Evolutionary conservation across 306 rosid species (phyloP).

Genomic region (Echinosophora koreensis): DNA sequence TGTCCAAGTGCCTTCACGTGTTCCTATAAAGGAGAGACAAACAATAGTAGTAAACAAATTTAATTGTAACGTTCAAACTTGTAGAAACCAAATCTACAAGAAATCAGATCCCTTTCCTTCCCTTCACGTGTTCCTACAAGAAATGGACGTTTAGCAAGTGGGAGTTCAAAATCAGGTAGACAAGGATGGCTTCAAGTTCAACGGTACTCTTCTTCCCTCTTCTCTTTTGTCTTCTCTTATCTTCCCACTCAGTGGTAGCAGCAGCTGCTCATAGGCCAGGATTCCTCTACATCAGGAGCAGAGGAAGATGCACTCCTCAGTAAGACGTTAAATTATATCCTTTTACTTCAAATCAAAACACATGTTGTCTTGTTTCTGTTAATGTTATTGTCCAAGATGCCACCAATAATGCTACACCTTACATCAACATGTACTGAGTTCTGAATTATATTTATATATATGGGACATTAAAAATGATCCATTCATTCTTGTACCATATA

Average conservation of each 20-base stretch:
- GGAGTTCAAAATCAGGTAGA: background rate
- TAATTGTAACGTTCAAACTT: slow-evolving; percentile 39
- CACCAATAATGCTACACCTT: background rate
- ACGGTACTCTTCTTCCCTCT: background rate
- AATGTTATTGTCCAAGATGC: background rate
- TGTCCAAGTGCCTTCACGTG: slow-evolving; percentile 47
- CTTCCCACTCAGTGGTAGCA: background rate
- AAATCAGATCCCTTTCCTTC: slow-evolving; percentile 16
- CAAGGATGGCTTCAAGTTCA: slow-evolving; percentile 32
- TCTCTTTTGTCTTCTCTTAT: slow-evolving; percentile 31
- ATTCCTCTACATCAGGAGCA: slow-evolving; percentile 69
- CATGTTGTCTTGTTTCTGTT: background rate
- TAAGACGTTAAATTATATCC: slow-evolving; percentile 31
- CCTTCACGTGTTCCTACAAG: background rate
- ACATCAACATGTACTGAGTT: background rate
- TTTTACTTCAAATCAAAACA: background rate
- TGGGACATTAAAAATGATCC: background rate
- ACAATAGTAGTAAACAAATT: background rate
- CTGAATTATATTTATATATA: background rate
- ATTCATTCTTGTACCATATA: too few species aligned
- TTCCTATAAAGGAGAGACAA: slow-evolving; percentile 34
- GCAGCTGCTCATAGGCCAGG: slow-evolving; percentile 57
- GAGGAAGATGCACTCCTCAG: slow-evolving; percentile 87
- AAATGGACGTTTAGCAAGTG: background rate
- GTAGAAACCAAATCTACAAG: slow-evolving; percentile 33